Evolutionary conservation across 495 filamentous ascomycete genomes (phyloP).

Genomic region (Pyrenula aspistea): DNA sequence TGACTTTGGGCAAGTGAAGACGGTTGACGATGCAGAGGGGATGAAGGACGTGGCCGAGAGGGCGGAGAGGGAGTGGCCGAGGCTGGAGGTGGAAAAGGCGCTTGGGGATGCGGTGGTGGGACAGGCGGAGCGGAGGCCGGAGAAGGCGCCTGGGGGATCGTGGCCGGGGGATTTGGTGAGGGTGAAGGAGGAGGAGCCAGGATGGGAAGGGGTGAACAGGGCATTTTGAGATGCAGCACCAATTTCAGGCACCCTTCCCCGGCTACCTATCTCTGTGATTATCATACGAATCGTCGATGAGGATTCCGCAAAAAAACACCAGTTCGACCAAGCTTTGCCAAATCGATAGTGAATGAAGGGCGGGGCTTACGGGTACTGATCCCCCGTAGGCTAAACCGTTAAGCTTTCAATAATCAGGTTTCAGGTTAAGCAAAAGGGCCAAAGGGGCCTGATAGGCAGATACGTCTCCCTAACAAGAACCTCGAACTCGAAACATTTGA

Average conservation of each 20-base stretch:
- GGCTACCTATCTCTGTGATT: background rate
- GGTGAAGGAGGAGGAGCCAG: conserved; percentile 16
- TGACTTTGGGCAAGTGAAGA: conserved; percentile 21
- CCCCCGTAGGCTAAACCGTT: background rate
- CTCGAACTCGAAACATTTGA: background rate
- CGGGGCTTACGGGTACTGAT: no score
- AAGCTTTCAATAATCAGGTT: background rate
- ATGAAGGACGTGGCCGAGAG: conserved; percentile 5
- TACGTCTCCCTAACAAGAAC: background rate
- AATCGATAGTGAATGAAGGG: background rate
- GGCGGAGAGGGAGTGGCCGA: conserved; percentile 18
- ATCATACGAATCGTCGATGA: background rate
- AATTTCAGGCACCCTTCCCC: background rate
- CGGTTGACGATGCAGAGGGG: background rate
- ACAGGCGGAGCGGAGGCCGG: conserved; percentile 21
- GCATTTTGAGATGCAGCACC: conserved; percentile 10
- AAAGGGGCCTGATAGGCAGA: background rate
- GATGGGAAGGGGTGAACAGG: background rate
- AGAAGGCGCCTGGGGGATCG: conserved; percentile 25
- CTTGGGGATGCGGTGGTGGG: conserved; percentile 31
- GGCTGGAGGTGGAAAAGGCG: conserved; percentile 30
- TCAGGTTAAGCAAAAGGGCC: background rate
- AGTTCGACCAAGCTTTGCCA: background rate
- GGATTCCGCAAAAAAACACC: background rate
- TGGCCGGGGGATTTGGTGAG: conserved; percentile 23